Percentiles rank a stretch among this genome's conserved stretches.
These are phyloP conservation scores for Hanseniaspora lachancei DNA, from an alignment of 805 yeast species.

Conservation along the genomic window DNA sequence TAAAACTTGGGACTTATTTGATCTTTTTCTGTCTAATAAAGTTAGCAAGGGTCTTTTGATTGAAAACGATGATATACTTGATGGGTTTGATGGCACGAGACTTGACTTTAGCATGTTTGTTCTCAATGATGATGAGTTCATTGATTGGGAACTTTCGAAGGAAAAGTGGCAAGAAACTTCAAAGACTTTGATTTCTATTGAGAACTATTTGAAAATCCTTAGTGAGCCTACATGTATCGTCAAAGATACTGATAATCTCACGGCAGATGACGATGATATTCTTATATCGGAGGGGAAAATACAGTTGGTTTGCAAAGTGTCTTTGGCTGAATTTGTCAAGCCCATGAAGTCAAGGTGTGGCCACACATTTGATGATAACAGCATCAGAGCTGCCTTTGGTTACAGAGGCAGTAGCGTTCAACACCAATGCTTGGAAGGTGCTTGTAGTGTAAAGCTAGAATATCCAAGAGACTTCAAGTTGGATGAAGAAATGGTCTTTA, in stretches of 20 bases:
- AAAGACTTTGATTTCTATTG: neutral
- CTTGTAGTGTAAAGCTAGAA: conserved; percentile 33
- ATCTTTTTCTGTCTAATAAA: neutral
- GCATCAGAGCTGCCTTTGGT: conserved; percentile 30
- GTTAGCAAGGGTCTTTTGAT: neutral
- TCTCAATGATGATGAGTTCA: neutral
- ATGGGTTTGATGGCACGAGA: neutral
- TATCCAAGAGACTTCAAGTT: conserved; percentile 28
- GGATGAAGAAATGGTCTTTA: conserved; percentile 43
- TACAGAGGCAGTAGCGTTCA: neutral
- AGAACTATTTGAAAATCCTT: conserved; percentile 3
- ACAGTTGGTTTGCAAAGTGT: conserved; percentile 56
- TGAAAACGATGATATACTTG: neutral
- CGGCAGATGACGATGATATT: conserved; percentile 38
- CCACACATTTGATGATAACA: conserved; percentile 47
- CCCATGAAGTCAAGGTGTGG: conserved; percentile 52
- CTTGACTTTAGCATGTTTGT: neutral
- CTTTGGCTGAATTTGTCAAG: conserved; percentile 36
- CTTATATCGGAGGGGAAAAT: conserved; percentile 58
- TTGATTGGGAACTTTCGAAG: neutral
- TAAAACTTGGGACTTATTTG: neutral
- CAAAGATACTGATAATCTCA: conserved; percentile 18
- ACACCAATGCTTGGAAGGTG: conserved; percentile 47
- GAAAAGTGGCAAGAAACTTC: neutral
- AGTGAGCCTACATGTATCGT: neutral